Base-by-base conservation (phyloP, 2,329 filamentous ascomycete species). In the Chrysoporthe cubensis region DNA sequence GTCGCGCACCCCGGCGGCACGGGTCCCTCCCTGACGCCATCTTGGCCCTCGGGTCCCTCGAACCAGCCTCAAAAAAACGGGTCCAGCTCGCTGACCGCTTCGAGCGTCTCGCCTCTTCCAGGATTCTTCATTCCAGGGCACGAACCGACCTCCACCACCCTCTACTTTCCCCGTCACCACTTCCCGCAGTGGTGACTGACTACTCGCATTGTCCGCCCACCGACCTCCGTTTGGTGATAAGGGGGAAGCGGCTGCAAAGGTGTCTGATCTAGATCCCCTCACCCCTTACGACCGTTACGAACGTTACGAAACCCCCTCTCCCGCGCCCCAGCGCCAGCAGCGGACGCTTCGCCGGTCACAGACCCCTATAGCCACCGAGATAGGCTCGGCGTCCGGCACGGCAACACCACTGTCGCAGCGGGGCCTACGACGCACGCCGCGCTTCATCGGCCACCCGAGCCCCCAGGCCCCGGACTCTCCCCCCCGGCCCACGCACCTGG, bases 201-300 rank as follows among this genome's bases (percentile, higher is more conserved):
- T 71, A 68, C 76, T 79, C 84, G 81, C 76, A 79, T 86, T 86
- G 84, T 85, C 81, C 75, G 76, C 79, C 72, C 77, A 74, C 74
- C 74, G 75, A 74, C 75, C 74, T 69, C 71, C 72, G 72, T 75
- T 73, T 72, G 75, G 76, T 74, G 77, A 75, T 73, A 74, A 73
- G 71, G 74, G 74, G 57, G 63, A 64, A 74, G 72, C 72, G 72
- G 77, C 78, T 78, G 81, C 80, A 79, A 81, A 80, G 76, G 80
- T 83, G 82, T 80, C 81, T 73, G 79, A 76, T 76, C 77, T 76
- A 77, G 79, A 74, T 66, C 74, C 78, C 62, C 74, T 76, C 59
- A 74, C 75, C 72, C 76, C 76, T 84, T 76, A 85, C 81, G 84
- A 86, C 84, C 81, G 80, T 83, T 79, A 86, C 85, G 84, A 86